Percentiles rank a stretch among this genome's conserved stretches.
Evolutionary conservation across 495 filamentous ascomycete genomes (phyloP).

Genomic region (Apiosordaria backusii): DNA sequence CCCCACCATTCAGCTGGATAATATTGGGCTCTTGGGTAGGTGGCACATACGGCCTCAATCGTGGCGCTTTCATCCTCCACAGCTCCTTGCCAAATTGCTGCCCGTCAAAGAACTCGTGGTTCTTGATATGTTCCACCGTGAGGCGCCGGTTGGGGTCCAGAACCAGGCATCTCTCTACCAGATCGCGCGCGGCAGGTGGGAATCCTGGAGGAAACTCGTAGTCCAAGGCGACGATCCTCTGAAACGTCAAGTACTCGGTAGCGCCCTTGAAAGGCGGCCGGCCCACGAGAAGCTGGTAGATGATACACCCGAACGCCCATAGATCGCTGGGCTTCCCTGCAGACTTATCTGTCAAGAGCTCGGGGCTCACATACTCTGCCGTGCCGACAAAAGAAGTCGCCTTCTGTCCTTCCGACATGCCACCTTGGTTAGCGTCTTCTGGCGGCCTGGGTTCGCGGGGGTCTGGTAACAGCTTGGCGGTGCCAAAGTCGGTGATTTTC

Average conservation of each 20-base stretch:
- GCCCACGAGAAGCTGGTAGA: constrained; percentile 91
- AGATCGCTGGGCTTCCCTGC: constrained; percentile 97
- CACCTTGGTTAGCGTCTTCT: constrained; percentile 47
- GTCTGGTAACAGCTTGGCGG: constrained; percentile 82
- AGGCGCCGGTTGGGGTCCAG: constrained; percentile 82
- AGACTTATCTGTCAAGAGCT: constrained; percentile 90
- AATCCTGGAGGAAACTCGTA: constrained; percentile 94
- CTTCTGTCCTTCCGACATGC: constrained; percentile 58
- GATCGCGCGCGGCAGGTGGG: constrained; percentile 79
- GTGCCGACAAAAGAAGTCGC: constrained; percentile 97
- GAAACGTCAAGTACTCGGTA: constrained; percentile 98
- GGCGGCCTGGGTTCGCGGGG: constrained; percentile 54
- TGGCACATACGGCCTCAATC: constrained; percentile 80
- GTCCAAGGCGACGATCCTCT: constrained; percentile 92
- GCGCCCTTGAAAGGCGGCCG: constrained; percentile 94
- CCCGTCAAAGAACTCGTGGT: constrained; percentile 95
- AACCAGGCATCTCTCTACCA: constrained; percentile 89
- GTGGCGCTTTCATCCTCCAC: constrained; percentile 89
- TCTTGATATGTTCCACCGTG: constrained; percentile 96
- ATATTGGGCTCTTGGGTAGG: constrained; percentile 68
- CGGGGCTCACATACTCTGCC: constrained; percentile 96
- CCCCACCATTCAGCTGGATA: constrained; percentile 71
- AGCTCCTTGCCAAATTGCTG: constrained; percentile 78
- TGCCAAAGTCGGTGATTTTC: constrained; percentile 99
- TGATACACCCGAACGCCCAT: constrained; percentile 99